Evolutionary conservation across 495 filamentous ascomycete genomes (phyloP).

Genomic region (Lophiotrema nucula): DNA sequence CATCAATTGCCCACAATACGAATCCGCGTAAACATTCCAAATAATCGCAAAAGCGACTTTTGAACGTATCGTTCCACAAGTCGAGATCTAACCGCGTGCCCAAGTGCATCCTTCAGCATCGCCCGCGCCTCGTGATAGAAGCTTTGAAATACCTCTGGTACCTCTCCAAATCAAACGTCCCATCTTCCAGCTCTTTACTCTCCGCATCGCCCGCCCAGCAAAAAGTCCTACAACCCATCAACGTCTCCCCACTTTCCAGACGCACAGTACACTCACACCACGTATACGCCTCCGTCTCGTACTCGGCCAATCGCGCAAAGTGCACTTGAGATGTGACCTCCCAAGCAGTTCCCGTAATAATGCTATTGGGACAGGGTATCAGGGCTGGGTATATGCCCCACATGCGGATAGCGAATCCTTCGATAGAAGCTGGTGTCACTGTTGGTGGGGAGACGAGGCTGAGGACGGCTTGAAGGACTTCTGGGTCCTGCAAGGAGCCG

Average conservation of each 20-base stretch:
- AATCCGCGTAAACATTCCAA: too few species aligned
- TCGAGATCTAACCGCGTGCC: too few species aligned
- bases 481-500: constrained; percentile 22
- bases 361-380: neutral
- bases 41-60: too few species aligned
- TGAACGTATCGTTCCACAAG: too few species aligned
- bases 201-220: constrained; percentile 20
- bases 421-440: neutral
- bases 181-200: constrained; percentile 16
- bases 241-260: neutral
- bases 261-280: constrained; percentile 20
- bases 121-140: neutral
- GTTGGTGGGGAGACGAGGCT: neutral
- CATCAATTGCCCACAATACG: too few species aligned
- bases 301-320: constrained; percentile 2
- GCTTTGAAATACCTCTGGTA: constrained; percentile 21
- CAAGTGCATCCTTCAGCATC: too few species aligned
- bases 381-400: constrained; percentile 23
- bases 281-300: constrained; percentile 20
- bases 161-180: constrained; percentile 15
- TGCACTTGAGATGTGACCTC: constrained; percentile 2
- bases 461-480: constrained; percentile 16
- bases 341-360: constrained; percentile 9
- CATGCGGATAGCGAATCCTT: constrained; percentile 12
- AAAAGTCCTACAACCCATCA: constrained; percentile 9